Conservation (phyloP, 805 yeast species). For the Kazachstania viticola region DNA sequence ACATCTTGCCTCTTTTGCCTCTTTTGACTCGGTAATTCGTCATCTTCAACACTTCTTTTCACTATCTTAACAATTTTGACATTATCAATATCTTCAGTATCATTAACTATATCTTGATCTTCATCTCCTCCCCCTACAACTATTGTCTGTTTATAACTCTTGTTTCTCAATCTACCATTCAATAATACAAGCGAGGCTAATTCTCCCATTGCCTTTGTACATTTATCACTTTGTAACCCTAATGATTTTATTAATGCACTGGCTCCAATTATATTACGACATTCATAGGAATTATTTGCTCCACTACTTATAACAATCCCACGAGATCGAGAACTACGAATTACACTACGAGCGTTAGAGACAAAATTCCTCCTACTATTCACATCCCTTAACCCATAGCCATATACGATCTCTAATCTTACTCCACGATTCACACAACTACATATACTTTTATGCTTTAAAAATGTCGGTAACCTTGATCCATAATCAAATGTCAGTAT, state of each 20-base stretch:
- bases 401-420: slow-evolving; percentile 67
- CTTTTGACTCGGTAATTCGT: neutral
- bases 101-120: slow-evolving; percentile 22
- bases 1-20: neutral
- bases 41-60: slow-evolving; percentile 6
- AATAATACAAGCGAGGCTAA: slow-evolving; percentile 54
- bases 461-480: slow-evolving; percentile 55
- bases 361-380: slow-evolving; percentile 51
- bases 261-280: slow-evolving; percentile 61
- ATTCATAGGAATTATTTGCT: slow-evolving; percentile 41
- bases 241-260: slow-evolving; percentile 51
- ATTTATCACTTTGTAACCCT: slow-evolving; percentile 57
- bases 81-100: slow-evolving; percentile 8
- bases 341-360: slow-evolving; percentile 58
- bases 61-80: slow-evolving; percentile 14
- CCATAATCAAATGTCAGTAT: slow-evolving; percentile 61
- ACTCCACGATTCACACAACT: slow-evolving; percentile 77
- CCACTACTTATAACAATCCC: slow-evolving; percentile 79
- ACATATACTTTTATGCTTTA: slow-evolving; percentile 76
- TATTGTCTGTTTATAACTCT: slow-evolving; percentile 69
- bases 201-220: slow-evolving; percentile 46
- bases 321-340: slow-evolving; percentile 69
- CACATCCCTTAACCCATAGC: slow-evolving; percentile 34
- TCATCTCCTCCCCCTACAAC: slow-evolving; percentile 38
- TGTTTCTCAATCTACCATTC: slow-evolving; percentile 61